Evolutionary conservation across 257 asterid species (phyloP).

Genomic region (Solanum clarkiae): DNA sequence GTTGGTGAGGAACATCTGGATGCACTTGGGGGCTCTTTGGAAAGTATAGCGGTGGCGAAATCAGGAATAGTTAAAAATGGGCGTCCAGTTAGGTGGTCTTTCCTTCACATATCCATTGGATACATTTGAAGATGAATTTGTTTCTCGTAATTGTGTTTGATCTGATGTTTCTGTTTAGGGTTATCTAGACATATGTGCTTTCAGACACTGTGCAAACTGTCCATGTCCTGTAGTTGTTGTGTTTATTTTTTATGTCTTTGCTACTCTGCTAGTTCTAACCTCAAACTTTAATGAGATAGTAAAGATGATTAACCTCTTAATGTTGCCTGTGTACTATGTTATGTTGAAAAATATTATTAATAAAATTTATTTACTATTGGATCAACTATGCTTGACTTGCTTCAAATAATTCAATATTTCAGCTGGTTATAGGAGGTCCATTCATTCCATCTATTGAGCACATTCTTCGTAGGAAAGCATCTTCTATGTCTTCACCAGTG

Average conservation of each 20-base stretch:
- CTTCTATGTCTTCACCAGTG: constrained; percentile 56
- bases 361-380: background rate
- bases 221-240: background rate
- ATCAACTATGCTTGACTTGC: constrained; percentile 7
- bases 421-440: constrained; percentile 94
- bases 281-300: background rate
- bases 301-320: background rate
- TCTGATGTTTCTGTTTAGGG: background rate
- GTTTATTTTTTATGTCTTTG: background rate
- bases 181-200: background rate
- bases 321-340: background rate
- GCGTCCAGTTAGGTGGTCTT: constrained; percentile 94
- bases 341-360: background rate
- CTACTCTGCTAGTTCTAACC: background rate
- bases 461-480: constrained; percentile 69
- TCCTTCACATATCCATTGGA: constrained; percentile 1
- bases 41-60: constrained; percentile 85
- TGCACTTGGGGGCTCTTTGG: constrained; percentile 92
- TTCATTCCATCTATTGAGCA: constrained; percentile 74
- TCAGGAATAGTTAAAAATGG: constrained; percentile 84
- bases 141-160: background rate
- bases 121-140: background rate
- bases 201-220: background rate
- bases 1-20: constrained; percentile 89
- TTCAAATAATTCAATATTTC: constrained; percentile 15